Percentiles rank a stretch among this genome's conserved stretches.
phyloP scores from a whole-genome alignment of 208 protist species.

The Crithidia fasciculata region DNA sequence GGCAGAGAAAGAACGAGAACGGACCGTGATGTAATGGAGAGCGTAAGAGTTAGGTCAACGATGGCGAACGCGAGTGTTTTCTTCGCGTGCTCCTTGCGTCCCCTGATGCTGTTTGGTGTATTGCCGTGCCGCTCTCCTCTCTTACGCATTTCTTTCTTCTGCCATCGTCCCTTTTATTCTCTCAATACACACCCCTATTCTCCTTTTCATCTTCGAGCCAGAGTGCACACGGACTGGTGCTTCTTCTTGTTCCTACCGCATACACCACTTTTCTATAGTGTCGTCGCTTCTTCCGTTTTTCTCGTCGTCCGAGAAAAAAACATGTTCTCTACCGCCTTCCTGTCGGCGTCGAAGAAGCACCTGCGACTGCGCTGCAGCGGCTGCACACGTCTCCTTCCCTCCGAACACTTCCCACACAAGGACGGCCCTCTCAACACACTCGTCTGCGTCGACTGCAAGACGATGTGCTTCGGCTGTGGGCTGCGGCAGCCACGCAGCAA shows the following conservation, averaged over 20 bases:
- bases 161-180: conserved; percentile 5
- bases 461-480: conserved; percentile 74
- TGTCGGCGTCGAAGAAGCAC: conserved; percentile 72
- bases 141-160: neutral
- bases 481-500: conserved; percentile 53
- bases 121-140: neutral
- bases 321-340: conserved; percentile 31
- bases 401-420: conserved; percentile 67
- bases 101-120: too few relatives aligned
- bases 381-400: conserved; percentile 70
- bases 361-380: conserved; percentile 63
- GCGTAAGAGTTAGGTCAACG: too few relatives aligned
- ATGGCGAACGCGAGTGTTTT: too few relatives aligned
- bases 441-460: conserved; percentile 78
- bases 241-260: neutral
- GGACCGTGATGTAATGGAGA: too few relatives aligned
- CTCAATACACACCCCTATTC: neutral
- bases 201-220: neutral
- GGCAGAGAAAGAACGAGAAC: too few relatives aligned
- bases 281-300: neutral
- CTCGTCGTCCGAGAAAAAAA: neutral
- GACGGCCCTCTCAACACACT: conserved; percentile 55
- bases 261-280: neutral
- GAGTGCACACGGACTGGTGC: neutral
- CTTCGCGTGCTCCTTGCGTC: too few relatives aligned